Evolutionary conservation across 495 filamentous ascomycete species (phyloP).

Genomic region (Annulohypoxylon nitens): DNA sequence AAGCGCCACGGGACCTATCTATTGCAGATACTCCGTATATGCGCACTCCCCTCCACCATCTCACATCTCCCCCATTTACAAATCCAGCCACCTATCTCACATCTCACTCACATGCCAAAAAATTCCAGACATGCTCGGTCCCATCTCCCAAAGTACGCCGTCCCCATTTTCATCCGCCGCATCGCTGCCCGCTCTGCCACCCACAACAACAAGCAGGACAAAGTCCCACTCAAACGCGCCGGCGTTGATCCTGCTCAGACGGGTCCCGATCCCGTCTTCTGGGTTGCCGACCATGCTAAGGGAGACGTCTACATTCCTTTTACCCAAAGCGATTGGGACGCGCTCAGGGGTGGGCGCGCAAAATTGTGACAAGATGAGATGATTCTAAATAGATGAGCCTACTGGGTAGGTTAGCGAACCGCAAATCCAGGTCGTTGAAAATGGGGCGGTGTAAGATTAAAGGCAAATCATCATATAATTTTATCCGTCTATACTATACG

Average conservation of each 20-base stretch:
- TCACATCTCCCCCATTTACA: background rate
- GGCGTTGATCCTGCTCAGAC: conserved; percentile 76
- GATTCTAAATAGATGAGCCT: background rate
- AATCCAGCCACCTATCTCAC: background rate
- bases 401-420: background rate
- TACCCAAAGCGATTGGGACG: conserved; percentile 68
- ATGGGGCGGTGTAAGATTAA: background rate
- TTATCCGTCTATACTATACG: background rate
- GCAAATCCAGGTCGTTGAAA: background rate
- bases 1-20: conserved; percentile 13
- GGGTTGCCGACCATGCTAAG: conserved; percentile 66
- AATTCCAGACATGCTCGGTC: conserved; percentile 61
- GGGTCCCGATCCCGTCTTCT: conserved; percentile 65
- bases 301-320: conserved; percentile 68
- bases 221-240: conserved; percentile 77
- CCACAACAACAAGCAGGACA: conserved; percentile 90
- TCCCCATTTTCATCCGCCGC: conserved; percentile 79
- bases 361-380: conserved; percentile 57
- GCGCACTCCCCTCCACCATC: background rate
- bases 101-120: background rate
- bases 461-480: background rate
- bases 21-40: conserved; percentile 7
- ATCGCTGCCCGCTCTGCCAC: conserved; percentile 71
- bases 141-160: conserved; percentile 78
- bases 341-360: conserved; percentile 63